Evolutionary conservation across 2,329 filamentous ascomycete genomes (phyloP).

Genomic region (Pochonia chlamydosporia): DNA sequence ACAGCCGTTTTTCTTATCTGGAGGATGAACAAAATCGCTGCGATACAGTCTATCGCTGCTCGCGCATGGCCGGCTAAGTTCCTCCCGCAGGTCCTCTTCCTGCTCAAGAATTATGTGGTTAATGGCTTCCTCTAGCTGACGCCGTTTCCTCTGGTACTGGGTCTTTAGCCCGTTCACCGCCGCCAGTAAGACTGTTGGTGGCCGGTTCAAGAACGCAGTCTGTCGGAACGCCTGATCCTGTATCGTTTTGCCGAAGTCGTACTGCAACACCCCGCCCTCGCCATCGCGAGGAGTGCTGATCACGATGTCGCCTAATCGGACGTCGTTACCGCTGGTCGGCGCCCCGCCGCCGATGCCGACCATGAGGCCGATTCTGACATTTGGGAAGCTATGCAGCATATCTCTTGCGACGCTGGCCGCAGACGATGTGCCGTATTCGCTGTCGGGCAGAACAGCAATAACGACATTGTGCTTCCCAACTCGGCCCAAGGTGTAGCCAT

Average conservation of each 20-base stretch:
- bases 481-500: slow-evolving; percentile 10
- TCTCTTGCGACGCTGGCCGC: slow-evolving; percentile 17
- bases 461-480: slow-evolving; percentile 13
- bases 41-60: slow-evolving; percentile 7
- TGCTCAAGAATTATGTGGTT: neutral
- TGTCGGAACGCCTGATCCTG: slow-evolving; percentile 9
- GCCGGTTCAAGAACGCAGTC: slow-evolving; percentile 11
- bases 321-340: slow-evolving; percentile 25
- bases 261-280: slow-evolving; percentile 14
- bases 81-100: neutral
- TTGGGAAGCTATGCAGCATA: slow-evolving; percentile 22
- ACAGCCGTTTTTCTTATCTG: neutral
- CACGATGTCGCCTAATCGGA: slow-evolving; percentile 22
- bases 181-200: slow-evolving; percentile 8
- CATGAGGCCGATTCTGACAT: slow-evolving; percentile 17
- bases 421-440: slow-evolving; percentile 7
- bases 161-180: slow-evolving; percentile 3
- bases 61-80: slow-evolving; percentile 3
- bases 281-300: slow-evolving; percentile 7
- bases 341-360: slow-evolving; percentile 20
- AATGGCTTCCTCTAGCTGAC: slow-evolving; percentile 6
- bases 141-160: slow-evolving; percentile 4
- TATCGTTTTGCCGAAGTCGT: slow-evolving; percentile 16
- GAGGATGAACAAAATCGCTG: slow-evolving; percentile 2
- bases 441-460: slow-evolving; percentile 9